Conservation (phyloP, 2,329 filamentous ascomycete species). For the Myriosclerotinia scirpicola region DNA sequence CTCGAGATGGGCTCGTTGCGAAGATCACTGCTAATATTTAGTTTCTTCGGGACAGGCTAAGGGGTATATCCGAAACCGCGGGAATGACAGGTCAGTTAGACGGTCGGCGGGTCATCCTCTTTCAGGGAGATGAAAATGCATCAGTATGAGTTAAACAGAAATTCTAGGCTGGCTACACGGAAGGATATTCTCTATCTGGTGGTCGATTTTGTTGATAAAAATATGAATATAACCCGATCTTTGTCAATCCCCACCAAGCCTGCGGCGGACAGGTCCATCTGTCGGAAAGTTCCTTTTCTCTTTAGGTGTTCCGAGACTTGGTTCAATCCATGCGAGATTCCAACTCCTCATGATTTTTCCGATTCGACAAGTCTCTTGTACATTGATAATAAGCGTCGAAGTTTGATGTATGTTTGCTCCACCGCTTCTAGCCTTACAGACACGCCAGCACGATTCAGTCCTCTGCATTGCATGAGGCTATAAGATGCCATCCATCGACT, state of each 20-base stretch:
- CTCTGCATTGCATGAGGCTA: constrained; percentile 33
- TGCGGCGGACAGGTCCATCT: background rate
- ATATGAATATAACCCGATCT: background rate
- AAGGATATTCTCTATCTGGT: constrained; percentile 3
- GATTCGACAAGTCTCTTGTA: background rate
- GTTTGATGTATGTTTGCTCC: constrained; percentile 23
- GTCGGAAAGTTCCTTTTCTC: background rate
- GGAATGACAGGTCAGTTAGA: constrained; percentile 2
- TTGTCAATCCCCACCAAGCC: background rate
- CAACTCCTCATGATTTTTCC: background rate
- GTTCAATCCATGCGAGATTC: background rate
- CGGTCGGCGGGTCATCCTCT: background rate
- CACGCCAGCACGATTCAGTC: constrained; percentile 26
- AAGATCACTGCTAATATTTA: background rate
- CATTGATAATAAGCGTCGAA: constrained; percentile 22
- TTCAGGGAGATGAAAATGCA: background rate
- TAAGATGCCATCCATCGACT: constrained; percentile 3
- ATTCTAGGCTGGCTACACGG: background rate
- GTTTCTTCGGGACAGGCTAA: background rate
- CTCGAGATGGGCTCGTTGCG: background rate
- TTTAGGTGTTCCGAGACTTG: background rate
- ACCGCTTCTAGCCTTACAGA: constrained; percentile 32
- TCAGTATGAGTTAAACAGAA: background rate
- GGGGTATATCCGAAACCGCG: constrained; percentile 3
- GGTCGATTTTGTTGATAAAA: constrained; percentile 4